These are phyloP conservation scores for Iberis amara DNA, from an alignment of 441 rosid genomes.

Conservation along the genomic window DNA sequence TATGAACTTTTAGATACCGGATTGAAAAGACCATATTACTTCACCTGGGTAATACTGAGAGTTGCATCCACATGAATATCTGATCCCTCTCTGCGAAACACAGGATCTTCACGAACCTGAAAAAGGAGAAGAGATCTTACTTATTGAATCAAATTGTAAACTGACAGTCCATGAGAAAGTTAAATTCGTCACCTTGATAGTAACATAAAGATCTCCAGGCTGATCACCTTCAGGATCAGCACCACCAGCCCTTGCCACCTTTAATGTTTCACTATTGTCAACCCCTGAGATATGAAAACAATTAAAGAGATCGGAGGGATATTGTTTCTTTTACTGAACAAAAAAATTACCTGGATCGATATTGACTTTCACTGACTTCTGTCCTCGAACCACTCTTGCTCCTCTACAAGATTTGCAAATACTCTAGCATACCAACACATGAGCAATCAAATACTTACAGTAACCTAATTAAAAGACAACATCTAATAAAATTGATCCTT, in stretches of 20 bases:
- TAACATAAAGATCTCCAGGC: conserved; percentile 89
- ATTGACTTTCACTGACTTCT: conserved; percentile 74
- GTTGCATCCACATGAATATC: conserved; percentile 86
- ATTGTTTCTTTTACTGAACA: no score
- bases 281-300: no score
- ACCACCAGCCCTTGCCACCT: conserved; percentile 78
- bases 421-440: conserved; percentile 43
- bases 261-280: conserved; percentile 66
- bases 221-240: conserved; percentile 95
- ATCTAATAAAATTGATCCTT: no score
- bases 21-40: conserved; percentile 11
- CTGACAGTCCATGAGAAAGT: no score
- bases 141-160: no score
- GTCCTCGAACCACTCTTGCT: conserved; percentile 62
- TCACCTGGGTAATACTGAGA: conserved; percentile 81
- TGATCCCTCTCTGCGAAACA: conserved; percentile 92
- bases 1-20: conserved; percentile 2
- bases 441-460: conserved; percentile 5
- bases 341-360: conserved; percentile 90
- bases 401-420: conserved; percentile 90
- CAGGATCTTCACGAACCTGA: conserved; percentile 92
- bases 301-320: no score
- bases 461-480: conserved; percentile 5
- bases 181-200: conserved; percentile 87
- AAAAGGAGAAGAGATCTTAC: no score